Percentiles rank a stretch among this genome's conserved stretches.
phyloP scores from a whole-genome alignment of 2,329 filamentous ascomycete genomes.

The Hyphodiscus sp. region DNA sequence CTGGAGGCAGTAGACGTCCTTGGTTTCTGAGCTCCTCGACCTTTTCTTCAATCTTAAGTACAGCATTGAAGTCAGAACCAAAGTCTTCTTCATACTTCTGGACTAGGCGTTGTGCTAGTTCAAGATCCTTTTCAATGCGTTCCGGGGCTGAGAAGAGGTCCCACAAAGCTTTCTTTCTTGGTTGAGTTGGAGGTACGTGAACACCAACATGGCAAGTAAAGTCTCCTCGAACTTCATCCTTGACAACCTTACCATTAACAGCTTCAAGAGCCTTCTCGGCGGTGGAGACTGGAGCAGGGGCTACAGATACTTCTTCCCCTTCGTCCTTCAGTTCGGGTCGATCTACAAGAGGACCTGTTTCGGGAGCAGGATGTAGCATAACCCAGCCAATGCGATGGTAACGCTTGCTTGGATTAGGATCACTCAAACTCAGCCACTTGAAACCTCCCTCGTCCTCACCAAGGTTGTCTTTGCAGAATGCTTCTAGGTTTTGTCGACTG shows the following conservation, averaged over 20 bases:
- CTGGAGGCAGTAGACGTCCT: conserved; percentile 67
- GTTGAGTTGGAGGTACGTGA: conserved; percentile 79
- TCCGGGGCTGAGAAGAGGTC: conserved; percentile 94
- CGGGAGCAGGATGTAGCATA: conserved; percentile 77
- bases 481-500: conserved; percentile 85
- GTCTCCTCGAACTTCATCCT: conserved; percentile 87
- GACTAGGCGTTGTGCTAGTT: conserved; percentile 74
- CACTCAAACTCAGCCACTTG: conserved; percentile 91
- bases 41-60: conserved; percentile 75
- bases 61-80: conserved; percentile 69
- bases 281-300: conserved; percentile 44
- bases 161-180: conserved; percentile 93
- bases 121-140: conserved; percentile 82
- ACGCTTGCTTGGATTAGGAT: conserved; percentile 93
- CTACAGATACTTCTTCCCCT: conserved; percentile 45
- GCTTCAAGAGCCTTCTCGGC: conserved; percentile 85
- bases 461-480: conserved; percentile 89
- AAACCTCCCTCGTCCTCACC: conserved; percentile 88
- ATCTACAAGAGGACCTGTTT: conserved; percentile 59
- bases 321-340: conserved; percentile 63
- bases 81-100: conserved; percentile 81
- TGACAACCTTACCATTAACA: conserved; percentile 96
- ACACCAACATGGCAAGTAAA: conserved; percentile 97
- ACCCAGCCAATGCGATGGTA: conserved; percentile 99
- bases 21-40: conserved; percentile 74